Evolutionary conservation across 2,329 filamentous ascomycete species (phyloP), one percentile per base, ranked within the genome.

Genomic region (Talaromyces piceae): DNA sequence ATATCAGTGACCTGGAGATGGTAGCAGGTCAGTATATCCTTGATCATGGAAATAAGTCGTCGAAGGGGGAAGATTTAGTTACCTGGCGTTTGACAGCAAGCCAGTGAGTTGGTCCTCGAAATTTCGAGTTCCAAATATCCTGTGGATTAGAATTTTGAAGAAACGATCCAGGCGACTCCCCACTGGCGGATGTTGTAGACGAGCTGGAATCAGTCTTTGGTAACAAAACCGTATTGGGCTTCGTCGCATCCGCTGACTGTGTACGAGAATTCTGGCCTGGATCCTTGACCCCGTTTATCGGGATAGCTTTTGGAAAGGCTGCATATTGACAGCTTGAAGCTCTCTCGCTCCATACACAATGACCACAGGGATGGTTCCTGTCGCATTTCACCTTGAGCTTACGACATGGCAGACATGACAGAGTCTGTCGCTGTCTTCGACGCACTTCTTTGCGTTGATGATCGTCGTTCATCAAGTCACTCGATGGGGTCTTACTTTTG

Each of bases 311-410:
- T 18, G 52, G 45, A 7, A 54, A 54, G 13, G 52, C 28, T 2
- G 45, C 37, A 45, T 54, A 54, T 9, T 33, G 44, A 26, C 52
- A 54, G 20, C 49, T 54, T 11, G 45, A 49, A 16, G 52, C 52
- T 18, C 49, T 52, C 12, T 54, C 52, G 26, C 52, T 54, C 52
- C 52, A 54, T 16, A 48, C 37, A 28, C 52, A 54, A 33, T 54
- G 52, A 12, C 52, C 44, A 49, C 52, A 54, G 27, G 52, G 52
- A 26, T 45, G 45, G 18, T 46, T 43, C 16, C 52, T 45, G 28
- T 54, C 52, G 25, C 52, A 54, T 52, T 54, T 54, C n/a, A 54
- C 52, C 27, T 54, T 54, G 39, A 54, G 52, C 9, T 49, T 49
- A 20, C 52, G 52, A 46, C 52, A 54, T 25, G 52, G 52, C 13